Percentiles rank a stretch among this genome's conserved stretches.
phyloP scores from a whole-genome alignment of 176 grass and related monocot species.

The Puccinellia tenuiflora region DNA sequence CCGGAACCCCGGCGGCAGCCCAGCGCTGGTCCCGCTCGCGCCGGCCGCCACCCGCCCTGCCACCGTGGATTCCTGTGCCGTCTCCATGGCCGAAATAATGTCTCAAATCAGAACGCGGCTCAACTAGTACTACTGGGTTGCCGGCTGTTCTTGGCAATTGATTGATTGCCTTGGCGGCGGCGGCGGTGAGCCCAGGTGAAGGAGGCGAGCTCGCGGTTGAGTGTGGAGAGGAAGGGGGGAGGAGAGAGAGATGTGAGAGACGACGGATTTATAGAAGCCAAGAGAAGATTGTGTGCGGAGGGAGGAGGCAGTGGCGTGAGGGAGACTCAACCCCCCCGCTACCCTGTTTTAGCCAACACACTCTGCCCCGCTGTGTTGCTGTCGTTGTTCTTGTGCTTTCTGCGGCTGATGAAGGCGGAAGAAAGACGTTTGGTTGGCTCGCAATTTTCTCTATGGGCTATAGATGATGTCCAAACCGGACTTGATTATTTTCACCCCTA shows the following conservation, averaged over 20 bases:
- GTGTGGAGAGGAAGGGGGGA: neutral
- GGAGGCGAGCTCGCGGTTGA: neutral
- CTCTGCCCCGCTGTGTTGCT: neutral
- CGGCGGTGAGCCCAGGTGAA: neutral
- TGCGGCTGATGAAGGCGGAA: neutral
- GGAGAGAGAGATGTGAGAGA: neutral
- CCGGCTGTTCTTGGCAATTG: neutral
- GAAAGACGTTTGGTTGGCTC: neutral
- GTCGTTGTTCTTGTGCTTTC: neutral
- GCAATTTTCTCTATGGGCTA: too few relatives aligned
- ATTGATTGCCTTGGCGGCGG: neutral
- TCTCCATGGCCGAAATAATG: neutral
- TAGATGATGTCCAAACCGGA: too few relatives aligned
- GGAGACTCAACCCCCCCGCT: constrained; percentile 40
- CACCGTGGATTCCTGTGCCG: constrained; percentile 3
- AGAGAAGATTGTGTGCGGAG: neutral
- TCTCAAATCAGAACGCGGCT: neutral
- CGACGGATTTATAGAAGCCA: constrained; percentile 23
- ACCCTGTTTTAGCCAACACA: constrained; percentile 22
- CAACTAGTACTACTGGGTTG: neutral
- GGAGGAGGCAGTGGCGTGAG: constrained; percentile 44
- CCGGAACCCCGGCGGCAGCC: constrained; percentile 60
- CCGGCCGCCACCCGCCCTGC: neutral
- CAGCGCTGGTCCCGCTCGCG: neutral
- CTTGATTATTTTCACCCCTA: too few relatives aligned